Base-by-base conservation (phyloP, 352 stramenopile genomes). In the Paralagenidium karlingii region DNA sequence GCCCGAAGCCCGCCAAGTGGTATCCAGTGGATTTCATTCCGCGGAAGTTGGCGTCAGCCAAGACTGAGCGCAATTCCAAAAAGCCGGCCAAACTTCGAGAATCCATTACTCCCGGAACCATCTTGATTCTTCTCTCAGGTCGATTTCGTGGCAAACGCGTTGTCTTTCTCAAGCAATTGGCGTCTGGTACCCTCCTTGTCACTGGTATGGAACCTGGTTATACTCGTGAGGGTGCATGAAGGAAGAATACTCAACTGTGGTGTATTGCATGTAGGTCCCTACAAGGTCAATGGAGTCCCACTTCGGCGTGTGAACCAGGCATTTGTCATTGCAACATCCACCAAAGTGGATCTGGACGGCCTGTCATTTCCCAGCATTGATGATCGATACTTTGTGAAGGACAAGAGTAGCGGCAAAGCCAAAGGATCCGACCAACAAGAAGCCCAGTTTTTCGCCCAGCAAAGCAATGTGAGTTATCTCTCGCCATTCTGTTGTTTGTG, bases 61-160 rank as follows among this genome's bases (percentile, higher is more conserved):
- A 84, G 68, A 84, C 70, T 9, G 61, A 57, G 27, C 70, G 70
- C 49, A 84, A 84, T 68, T 77, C 59, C 53, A 63, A 68, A 46
- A 97, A 97, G 57, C 60, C 85, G 26, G 80, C 90, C 44, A 96
- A 96, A 68, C 75, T 99, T 16, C 92, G 95, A 45, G 79, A 91
- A 49, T 95, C 83, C 45, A 97, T 99, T 73, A 95, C 80, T 34
- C 93, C 95, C 8, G 96, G 96, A 63, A 97, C 94, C 24, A 92
- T 99, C 27, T 74, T 98, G 33, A 99, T 99, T 61, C 68, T 99
- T 47, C 74, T 99, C 12, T 91, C 89, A 27, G 96, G 96, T 43
- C 88, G 95, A 58, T 98, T 98, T 78, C 82, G 89, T 61, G 96
- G 96, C 73, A 98, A 98, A 85, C 87, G 96, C 51, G 94, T 98